Base-by-base conservation (phyloP, 2,329 filamentous ascomycete species). In the Xylariaceae sp. region DNA sequence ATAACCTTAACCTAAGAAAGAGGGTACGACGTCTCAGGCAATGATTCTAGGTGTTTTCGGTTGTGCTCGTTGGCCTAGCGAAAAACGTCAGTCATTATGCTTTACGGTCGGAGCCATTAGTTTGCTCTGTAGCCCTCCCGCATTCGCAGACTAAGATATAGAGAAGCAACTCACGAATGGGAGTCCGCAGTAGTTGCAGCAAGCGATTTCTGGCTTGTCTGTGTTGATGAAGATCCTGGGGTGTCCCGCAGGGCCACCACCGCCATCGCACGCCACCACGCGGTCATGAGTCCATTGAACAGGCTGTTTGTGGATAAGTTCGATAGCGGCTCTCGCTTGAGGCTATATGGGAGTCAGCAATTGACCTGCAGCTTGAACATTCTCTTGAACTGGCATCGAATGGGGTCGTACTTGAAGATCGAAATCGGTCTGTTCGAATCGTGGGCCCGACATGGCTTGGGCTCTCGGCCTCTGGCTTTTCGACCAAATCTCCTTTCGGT, bases 391-490 rank as follows among this genome's bases (percentile, higher is more conserved):
- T 13, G 30, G 16, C 19, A 32, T 41, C 26, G 22, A 19, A 19
- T 42, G 41, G 31, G 39, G 45, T 52, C 80, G 54, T 73, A 96
- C 91, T 87, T 98, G 93, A 53, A 85, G 71, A 56, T 84, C 81
- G 70, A 97, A 91, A 60, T 95, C 88, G 26, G 89, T 97, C 80
- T 97, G 91, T 75, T 98, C 93, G 61, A 98, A 98, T 55, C 91
- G 77, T 51, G 93, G 93, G 32, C 93, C 93, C 32, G 82, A 81
- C 91, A 98, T 98, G 39, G 89, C 93, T 65, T 81, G 68, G 40
- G 80, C 77, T 57, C 91, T 78, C 30, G 89, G 81, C 66, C 81
- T 80, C 76, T 98, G 93, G 70, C 81, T 95, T 60, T 80, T 72
- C 47, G 88, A 89, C 93, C 93, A 98, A 45, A 88, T 77, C 4